Conservation (phyloP, 768 basidiomycete species). For the Tylopilus balloui region DNA sequence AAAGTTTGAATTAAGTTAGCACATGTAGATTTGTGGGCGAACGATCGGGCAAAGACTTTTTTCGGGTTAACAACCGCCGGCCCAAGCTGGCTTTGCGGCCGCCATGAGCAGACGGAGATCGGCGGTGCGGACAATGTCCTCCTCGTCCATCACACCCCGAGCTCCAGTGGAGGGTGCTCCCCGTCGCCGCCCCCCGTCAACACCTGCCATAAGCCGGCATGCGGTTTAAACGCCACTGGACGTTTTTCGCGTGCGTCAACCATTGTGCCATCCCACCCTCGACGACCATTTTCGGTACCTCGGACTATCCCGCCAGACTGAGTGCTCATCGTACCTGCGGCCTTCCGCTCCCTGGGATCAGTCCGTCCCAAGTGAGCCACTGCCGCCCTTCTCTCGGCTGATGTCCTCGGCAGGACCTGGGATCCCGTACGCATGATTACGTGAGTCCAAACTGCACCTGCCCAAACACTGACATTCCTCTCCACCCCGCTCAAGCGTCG, state of each 20-base stretch:
- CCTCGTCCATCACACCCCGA: background rate
- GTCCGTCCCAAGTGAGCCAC: slow-evolving; percentile 15
- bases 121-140: slow-evolving; percentile 11
- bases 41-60: slow-evolving; percentile 22
- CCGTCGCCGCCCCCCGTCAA: too few species aligned
- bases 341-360: slow-evolving; percentile 27
- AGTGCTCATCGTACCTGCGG: slow-evolving; percentile 20
- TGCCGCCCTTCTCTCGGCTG: slow-evolving; percentile 15
- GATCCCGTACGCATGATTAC: slow-evolving; percentile 2
- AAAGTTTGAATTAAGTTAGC: slow-evolving; percentile 58
- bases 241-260: slow-evolving; percentile 28
- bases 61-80: background rate
- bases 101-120: slow-evolving; percentile 12
- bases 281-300: slow-evolving; percentile 20
- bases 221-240: slow-evolving; percentile 26
- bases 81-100: background rate
- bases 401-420: slow-evolving; percentile 6
- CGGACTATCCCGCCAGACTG: slow-evolving; percentile 24
- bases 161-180: too few species aligned
- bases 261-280: slow-evolving; percentile 10
- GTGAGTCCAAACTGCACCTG: slow-evolving; percentile 8
- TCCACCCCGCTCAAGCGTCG: background rate
- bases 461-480: background rate
- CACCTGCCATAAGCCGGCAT: slow-evolving; percentile 2
- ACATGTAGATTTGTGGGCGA: slow-evolving; percentile 19